Evolutionary conservation across 2,329 filamentous ascomycete species (phyloP).

Genomic region (Orbilia javanica): DNA sequence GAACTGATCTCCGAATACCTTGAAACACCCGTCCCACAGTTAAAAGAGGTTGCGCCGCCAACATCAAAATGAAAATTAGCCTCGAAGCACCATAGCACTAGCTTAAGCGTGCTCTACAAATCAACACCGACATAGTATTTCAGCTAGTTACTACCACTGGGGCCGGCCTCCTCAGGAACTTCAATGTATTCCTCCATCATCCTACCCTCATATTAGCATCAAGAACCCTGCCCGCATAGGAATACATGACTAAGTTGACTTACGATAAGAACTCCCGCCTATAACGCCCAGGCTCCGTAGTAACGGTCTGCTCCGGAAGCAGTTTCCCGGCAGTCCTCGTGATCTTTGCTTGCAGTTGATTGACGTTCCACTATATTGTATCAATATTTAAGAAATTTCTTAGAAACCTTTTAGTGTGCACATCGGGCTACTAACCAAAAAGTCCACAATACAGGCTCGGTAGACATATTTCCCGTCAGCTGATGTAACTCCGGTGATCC

Average conservation of each 20-base stretch:
- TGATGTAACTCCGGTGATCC: slow-evolving; percentile 59
- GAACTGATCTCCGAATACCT: too few relatives aligned
- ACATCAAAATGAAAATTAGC: too few relatives aligned
- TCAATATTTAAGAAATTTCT: not conserved
- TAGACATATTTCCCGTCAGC: slow-evolving; percentile 62
- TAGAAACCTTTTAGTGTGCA: not conserved
- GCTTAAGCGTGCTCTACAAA: too few relatives aligned
- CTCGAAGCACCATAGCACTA: too few relatives aligned
- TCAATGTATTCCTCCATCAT: slow-evolving; percentile 62
- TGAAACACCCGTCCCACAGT: too few relatives aligned
- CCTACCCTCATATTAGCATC: slow-evolving; percentile 27
- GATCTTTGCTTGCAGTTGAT: slow-evolving; percentile 60
- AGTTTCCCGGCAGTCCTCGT: slow-evolving; percentile 59
- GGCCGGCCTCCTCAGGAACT: slow-evolving; percentile 46
- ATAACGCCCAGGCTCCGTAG: slow-evolving; percentile 60
- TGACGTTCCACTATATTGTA: slow-evolving; percentile 60
- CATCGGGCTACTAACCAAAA: slow-evolving; percentile 49
- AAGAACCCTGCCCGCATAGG: not conserved
- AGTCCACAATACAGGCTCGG: slow-evolving; percentile 61
- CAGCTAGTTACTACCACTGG: slow-evolving; percentile 7
- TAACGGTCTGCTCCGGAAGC: slow-evolving; percentile 62
- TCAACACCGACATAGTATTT: not conserved
- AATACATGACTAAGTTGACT: not conserved
- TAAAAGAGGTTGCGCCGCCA: too few relatives aligned
- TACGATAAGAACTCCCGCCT: slow-evolving; percentile 61